Base-by-base conservation (phyloP, 1,284 basidiomycete genomes). In the Hymenochaete sp. region DNA sequence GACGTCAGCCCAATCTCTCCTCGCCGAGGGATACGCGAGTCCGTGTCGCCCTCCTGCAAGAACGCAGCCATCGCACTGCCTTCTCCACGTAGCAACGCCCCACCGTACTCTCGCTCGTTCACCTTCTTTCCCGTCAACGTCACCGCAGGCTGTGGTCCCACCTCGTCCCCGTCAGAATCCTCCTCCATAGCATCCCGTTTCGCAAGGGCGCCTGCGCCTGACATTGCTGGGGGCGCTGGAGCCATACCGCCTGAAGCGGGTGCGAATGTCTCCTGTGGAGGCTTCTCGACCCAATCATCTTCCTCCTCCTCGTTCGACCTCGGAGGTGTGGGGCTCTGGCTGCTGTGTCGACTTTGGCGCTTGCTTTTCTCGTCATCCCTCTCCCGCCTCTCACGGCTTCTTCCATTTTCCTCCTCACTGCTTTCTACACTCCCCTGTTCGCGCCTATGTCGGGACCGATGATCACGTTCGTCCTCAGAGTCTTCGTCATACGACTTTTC, bases 61-160 rank as follows among this genome's bases (percentile, higher is more conserved):
- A 87, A 99, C 25, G 89, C 86, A 3, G 93, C 92, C 93, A 98
- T 98, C 22, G 95, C 95, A 49, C 82, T 83, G 39, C 93, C 95
- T 71, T 99, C 95, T 46, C 95, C 96, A 1, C 89, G 87, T 6
- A 93, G 75, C 32, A 98, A 74, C 4, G 87, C 82, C 42, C 88
- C 77, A 50, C 91, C 89, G 60, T 91, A 90, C 47, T 80, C 72
- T 9, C 85, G 79, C 55, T 89, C 86, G 63, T 86, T 82, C 33
- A 84, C 53, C 53, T 71, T 76, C 55, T 73, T 77, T 39, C 63
- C 57, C 11, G 55, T 52, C 8, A 54, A 54, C n/a, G 59, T 55
- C 32, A 54, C 24, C 0, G 71, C 53, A 5, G 82, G 84, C 53
- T 80, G 67, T 18, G 81, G 80, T 1, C 80, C 79, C 38, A 85